Evolutionary conservation across 2,329 filamentous ascomycete genomes (phyloP), one percentile per base, ranked within the genome.

Genomic region (Penicillium corylophilum): DNA sequence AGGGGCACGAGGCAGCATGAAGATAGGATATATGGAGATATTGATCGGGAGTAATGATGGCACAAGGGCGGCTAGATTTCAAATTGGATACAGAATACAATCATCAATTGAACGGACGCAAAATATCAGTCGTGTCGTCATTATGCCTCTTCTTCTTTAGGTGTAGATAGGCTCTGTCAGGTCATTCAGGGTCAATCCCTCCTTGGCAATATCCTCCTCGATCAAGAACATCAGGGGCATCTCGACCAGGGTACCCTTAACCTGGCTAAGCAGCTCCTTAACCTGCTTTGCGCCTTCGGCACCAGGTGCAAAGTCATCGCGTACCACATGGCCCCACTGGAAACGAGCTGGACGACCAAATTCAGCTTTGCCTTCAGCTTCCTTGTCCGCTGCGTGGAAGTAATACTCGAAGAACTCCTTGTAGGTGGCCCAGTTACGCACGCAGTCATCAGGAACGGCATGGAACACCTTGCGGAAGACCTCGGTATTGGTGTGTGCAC

Each of bases 161-260:
- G 88, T 91, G 71, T 91, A 91, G 33, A 91, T 72, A 64, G 85
- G 83, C 64, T 88, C 82, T 1, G 88, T 91, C 62, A 90, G 71
- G 23, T 80, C 78, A 73, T 92, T 91, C 57, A 91, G 73, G 20
- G 81, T 79, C 64, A 95, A 63, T 0, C 91, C 90, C 61, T 90
- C 83, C 78, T 91, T 86, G 4, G 92, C 93, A 70, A 96, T 86
- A 69, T 96, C 91, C 64, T 90, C 82, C 29, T 91, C 88, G 63
- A 87, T 86, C 69, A 96, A 76, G 76, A 96, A 96, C 59, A 90
- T 78, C 61, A 96, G 77, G 24, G 91, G 90, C 92, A 96, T 96
- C 77, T 96, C 89, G 7, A 96, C 87, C 41, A 91, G 72, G 8
- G 81, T 88, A 2, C 88, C 88, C 54, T 84, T 81, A 35, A 92